These are phyloP conservation scores for Stachybotrys chartarum DNA, from an alignment of 2,329 filamentous ascomycete species.

Conservation along the genomic window DNA sequence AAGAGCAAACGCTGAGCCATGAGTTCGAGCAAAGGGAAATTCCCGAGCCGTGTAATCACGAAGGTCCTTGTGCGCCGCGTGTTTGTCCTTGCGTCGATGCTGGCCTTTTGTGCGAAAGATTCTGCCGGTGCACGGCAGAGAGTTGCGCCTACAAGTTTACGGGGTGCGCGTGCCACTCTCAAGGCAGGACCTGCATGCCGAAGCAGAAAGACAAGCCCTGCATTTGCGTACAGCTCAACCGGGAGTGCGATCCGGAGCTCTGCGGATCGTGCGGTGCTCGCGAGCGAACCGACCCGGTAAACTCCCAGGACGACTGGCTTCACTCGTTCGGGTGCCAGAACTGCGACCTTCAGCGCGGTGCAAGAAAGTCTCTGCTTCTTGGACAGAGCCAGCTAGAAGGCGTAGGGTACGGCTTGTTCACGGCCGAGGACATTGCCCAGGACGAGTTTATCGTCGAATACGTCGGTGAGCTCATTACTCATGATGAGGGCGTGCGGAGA, in stretches of 20 bases:
- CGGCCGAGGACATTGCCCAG: conserved; percentile 57
- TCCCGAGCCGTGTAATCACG: conserved; percentile 61
- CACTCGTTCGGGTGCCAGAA: conserved; percentile 61
- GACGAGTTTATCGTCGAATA: conserved; percentile 79
- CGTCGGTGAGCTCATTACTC: conserved; percentile 67
- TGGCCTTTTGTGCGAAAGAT: conserved; percentile 63
- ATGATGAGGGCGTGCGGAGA: conserved; percentile 61
- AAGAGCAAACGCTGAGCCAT: conserved; percentile 46
- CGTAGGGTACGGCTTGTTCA: conserved; percentile 69
- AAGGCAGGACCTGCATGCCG: conserved; percentile 51
- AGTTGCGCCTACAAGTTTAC: conserved; percentile 58
- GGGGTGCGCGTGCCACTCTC: conserved; percentile 55
- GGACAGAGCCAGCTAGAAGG: conserved; percentile 62
- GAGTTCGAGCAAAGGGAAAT: conserved; percentile 49
- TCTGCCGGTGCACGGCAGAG: conserved; percentile 56
- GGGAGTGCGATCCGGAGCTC: conserved; percentile 74
- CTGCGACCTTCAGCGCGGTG: conserved; percentile 61
- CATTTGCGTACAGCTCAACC: conserved; percentile 63
- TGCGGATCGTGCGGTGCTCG: conserved; percentile 64
- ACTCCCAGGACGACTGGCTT: conserved; percentile 51
- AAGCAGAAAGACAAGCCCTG: conserved; percentile 55
- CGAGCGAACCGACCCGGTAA: conserved; percentile 62
- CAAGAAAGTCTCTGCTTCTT: conserved; percentile 57
- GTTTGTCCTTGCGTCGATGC: conserved; percentile 58
- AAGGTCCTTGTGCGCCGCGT: conserved; percentile 54